These are phyloP conservation scores for Cyclotella cryptica DNA, from an alignment of 108 stramenopile species.

Conservation along the genomic window DNA sequence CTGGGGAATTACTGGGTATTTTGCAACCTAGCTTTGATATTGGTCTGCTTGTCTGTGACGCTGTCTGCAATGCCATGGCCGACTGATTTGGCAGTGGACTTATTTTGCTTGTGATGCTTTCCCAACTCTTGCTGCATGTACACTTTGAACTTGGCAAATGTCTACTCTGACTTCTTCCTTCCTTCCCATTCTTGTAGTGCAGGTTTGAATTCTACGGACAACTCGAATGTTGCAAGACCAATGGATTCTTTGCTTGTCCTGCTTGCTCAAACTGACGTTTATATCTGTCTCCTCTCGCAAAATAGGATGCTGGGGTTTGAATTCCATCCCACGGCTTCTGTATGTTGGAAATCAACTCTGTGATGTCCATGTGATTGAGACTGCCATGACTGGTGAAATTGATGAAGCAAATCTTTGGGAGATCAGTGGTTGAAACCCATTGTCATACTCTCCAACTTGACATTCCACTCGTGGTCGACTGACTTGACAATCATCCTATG, in stretches of 20 bases:
- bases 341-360: constrained; percentile 14
- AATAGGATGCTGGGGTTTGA: constrained; percentile 7
- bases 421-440: constrained; percentile 15
- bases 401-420: neutral
- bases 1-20: too few relatives aligned
- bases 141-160: neutral
- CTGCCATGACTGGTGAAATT: neutral
- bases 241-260: neutral
- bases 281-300: neutral
- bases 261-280: neutral
- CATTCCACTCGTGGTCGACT: constrained; percentile 21
- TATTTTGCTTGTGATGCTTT: too few relatives aligned
- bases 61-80: too few relatives aligned
- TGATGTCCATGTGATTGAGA: neutral
- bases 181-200: constrained; percentile 4
- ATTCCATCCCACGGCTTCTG: constrained; percentile 13
- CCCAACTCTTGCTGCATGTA: too few relatives aligned
- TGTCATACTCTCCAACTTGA: constrained; percentile 10
- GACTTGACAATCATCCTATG: constrained; percentile 23
- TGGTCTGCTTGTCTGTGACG: neutral
- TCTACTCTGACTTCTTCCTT: neutral
- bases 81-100: too few relatives aligned
- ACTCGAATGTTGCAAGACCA: neutral
- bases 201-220: neutral
- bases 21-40: too few relatives aligned